Percentiles rank a stretch among this genome's conserved stretches.
These are phyloP conservation scores for Steccherinum ochraceum DNA, from an alignment of 768 basidiomycete species.

Conservation along the genomic window DNA sequence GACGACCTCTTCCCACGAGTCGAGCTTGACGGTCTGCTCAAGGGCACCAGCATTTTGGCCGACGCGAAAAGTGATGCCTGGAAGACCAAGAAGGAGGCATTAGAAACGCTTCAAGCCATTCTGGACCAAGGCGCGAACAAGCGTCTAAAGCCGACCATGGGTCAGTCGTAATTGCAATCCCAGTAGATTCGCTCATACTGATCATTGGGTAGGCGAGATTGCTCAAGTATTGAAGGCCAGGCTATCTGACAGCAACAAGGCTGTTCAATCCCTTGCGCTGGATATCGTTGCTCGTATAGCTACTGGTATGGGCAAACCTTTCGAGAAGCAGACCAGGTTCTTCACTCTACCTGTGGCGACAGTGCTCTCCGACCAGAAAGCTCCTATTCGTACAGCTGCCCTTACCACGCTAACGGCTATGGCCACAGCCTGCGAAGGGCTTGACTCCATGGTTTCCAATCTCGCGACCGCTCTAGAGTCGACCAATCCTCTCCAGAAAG, in stretches of 20 bases:
- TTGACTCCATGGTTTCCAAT: constrained; percentile 77
- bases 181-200: neutral
- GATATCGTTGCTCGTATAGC: constrained; percentile 89
- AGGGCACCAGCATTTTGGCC: constrained; percentile 73
- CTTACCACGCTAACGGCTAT: constrained; percentile 77
- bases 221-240: constrained; percentile 82
- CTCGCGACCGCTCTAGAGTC: constrained; percentile 79
- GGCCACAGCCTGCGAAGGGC: constrained; percentile 72
- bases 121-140: constrained; percentile 91
- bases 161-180: constrained; percentile 34
- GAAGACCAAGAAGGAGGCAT: constrained; percentile 94
- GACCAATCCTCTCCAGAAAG: constrained; percentile 82
- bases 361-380: constrained; percentile 91
- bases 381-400: constrained; percentile 74
- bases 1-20: constrained; percentile 96
- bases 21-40: constrained; percentile 82
- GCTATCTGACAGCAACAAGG: constrained; percentile 88
- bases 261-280: constrained; percentile 84
- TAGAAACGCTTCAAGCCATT: constrained; percentile 77
- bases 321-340: constrained; percentile 82
- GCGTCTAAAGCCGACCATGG: constrained; percentile 85
- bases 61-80: constrained; percentile 91
- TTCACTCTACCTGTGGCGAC: constrained; percentile 73
- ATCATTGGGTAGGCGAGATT: constrained; percentile 68
- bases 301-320: constrained; percentile 90